phyloP scores from a whole-genome alignment of 148 eudicot genomes.

The Fagopyrum homotropicum region DNA sequence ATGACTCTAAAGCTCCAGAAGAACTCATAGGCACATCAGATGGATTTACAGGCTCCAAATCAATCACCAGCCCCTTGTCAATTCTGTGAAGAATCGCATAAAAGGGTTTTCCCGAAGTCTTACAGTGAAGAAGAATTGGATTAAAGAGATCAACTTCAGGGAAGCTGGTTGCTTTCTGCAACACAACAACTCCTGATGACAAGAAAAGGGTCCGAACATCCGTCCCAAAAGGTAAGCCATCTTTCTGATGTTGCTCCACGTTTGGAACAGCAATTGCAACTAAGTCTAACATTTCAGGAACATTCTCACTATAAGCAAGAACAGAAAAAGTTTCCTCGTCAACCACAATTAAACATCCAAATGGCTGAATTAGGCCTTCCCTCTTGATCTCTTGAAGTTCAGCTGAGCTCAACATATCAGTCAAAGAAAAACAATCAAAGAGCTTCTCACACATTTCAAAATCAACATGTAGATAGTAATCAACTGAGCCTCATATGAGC shows the following conservation, averaged over 20 bases:
- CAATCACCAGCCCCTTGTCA: constrained; percentile 78
- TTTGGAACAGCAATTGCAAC: constrained; percentile 52
- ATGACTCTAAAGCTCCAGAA: constrained; percentile 67
- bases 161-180: constrained; percentile 54
- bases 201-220: constrained; percentile 64
- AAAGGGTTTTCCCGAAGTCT: constrained; percentile 57
- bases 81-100: constrained; percentile 68
- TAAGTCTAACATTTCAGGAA: constrained; percentile 72
- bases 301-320: constrained; percentile 80
- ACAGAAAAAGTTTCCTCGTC: constrained; percentile 48
- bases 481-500: constrained; percentile 46
- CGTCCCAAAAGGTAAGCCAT: constrained; percentile 53
- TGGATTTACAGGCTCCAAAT: constrained; percentile 66
- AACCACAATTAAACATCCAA: constrained; percentile 74
- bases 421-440: constrained; percentile 57
- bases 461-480: constrained; percentile 65
- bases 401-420: constrained; percentile 43
- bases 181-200: constrained; percentile 49
- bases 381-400: constrained; percentile 76
- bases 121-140: constrained; percentile 66
- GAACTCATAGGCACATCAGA: constrained; percentile 55
- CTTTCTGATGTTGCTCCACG: constrained; percentile 56
- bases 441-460: constrained; percentile 50
- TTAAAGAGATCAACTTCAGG: constrained; percentile 63
- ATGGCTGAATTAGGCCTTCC: constrained; percentile 64